Evolutionary conservation across 805 yeast species (phyloP).

Genomic region (Candida sakaeoensis): DNA sequence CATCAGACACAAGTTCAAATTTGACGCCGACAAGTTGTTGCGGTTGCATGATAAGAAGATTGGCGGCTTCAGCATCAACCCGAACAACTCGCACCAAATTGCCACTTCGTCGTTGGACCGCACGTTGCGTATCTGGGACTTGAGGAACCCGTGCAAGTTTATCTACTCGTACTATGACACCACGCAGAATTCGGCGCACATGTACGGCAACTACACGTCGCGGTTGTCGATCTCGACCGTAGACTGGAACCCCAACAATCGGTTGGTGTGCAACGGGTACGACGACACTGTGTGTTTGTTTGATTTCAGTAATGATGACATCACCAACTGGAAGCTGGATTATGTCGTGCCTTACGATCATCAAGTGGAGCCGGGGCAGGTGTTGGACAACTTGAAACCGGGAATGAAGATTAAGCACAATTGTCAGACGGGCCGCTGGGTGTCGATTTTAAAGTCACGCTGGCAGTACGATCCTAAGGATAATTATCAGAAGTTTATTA

Average conservation of each 20-base stretch:
- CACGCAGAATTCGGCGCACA: constrained; percentile 45
- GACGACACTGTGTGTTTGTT: constrained; percentile 81
- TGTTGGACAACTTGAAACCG: constrained; percentile 51
- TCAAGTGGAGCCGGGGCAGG: constrained; percentile 11
- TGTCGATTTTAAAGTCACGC: constrained; percentile 79
- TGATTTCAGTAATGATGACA: constrained; percentile 20
- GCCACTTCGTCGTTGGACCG: constrained; percentile 91
- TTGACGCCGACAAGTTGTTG: constrained; percentile 29
- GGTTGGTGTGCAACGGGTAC: constrained; percentile 88
- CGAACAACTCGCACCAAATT: constrained; percentile 56
- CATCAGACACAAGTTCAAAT: constrained; percentile 45
- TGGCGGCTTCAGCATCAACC: constrained; percentile 84
- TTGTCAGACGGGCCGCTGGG: constrained; percentile 98
- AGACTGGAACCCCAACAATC: constrained; percentile 70
- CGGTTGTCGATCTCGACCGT: constrained; percentile 80
- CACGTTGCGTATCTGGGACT: constrained; percentile 82
- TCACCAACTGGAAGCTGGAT: constrained; percentile 22
- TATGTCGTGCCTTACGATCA: constrained; percentile 6
- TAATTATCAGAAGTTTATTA: constrained; percentile 75
- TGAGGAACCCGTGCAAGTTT: constrained; percentile 49
- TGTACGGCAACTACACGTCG: constrained; percentile 61
- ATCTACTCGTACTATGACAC: constrained; percentile 48
- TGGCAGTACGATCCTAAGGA: constrained; percentile 80
- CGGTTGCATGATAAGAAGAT: constrained; percentile 86
- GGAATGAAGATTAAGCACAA: constrained; percentile 70